Evolutionary conservation across 805 yeast genomes (phyloP).

Genomic region (Starmera amethionina): DNA sequence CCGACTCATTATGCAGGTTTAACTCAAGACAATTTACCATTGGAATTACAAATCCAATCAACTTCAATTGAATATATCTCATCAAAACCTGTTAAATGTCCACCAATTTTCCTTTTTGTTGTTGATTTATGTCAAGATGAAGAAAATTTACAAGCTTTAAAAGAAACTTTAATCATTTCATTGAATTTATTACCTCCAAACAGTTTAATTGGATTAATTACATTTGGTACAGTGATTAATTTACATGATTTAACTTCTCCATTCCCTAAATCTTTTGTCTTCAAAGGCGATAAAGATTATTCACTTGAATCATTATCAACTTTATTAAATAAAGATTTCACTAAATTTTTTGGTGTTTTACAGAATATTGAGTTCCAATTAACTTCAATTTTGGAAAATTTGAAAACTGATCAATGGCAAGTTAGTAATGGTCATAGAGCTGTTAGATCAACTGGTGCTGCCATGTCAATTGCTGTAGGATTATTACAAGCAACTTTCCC

Average conservation of each 20-base stretch:
- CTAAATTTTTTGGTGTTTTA: constrained; percentile 65
- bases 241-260: constrained; percentile 72
- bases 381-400: constrained; percentile 66
- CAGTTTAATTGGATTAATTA: constrained; percentile 77
- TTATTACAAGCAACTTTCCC: constrained; percentile 75
- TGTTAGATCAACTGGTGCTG: constrained; percentile 87
- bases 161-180: constrained; percentile 68
- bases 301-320: constrained; percentile 43
- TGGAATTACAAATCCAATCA: constrained; percentile 59
- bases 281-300: constrained; percentile 85
- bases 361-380: constrained; percentile 77
- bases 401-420: constrained; percentile 83
- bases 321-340: constrained; percentile 37
- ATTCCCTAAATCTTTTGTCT: constrained; percentile 68
- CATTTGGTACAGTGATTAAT: constrained; percentile 85
- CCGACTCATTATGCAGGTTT: constrained; percentile 77
- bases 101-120: constrained; percentile 80
- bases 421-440: constrained; percentile 79
- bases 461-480: constrained; percentile 75
- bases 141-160: constrained; percentile 76
- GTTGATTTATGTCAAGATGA: constrained; percentile 86
- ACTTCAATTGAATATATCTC: constrained; percentile 83
- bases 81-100: constrained; percentile 68
- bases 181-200: constrained; percentile 80
- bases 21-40: constrained; percentile 67